phyloP scores from a whole-genome alignment of 176 grass and related monocot genomes.

The Saccharum spontaneum region DNA sequence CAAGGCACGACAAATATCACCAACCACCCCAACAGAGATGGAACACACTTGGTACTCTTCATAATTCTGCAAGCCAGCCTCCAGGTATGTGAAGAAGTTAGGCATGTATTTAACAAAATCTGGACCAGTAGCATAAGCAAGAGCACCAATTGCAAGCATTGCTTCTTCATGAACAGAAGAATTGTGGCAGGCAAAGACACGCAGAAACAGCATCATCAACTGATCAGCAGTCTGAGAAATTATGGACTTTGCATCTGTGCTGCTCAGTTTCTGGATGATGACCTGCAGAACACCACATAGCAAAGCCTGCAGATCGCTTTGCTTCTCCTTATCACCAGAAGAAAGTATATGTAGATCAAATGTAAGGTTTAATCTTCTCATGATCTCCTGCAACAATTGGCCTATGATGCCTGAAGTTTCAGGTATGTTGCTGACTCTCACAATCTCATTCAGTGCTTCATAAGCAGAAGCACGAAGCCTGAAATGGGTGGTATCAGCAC shows the following conservation, averaged over 20 bases:
- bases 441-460: slow-evolving; percentile 91
- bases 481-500: slow-evolving; percentile 59
- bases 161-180: slow-evolving; percentile 92
- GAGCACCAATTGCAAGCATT: slow-evolving; percentile 89
- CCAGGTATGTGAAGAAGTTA: slow-evolving; percentile 77
- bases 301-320: slow-evolving; percentile 82
- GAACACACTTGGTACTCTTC: slow-evolving; percentile 93
- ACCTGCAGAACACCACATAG: slow-evolving; percentile 87
- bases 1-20: slow-evolving; percentile 77
- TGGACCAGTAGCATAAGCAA: slow-evolving; percentile 84
- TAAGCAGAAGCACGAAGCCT: slow-evolving; percentile 82
- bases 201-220: slow-evolving; percentile 83
- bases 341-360: slow-evolving; percentile 73
- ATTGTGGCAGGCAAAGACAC: slow-evolving; percentile 74
- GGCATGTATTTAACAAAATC: slow-evolving; percentile 88
- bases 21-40: slow-evolving; percentile 86
- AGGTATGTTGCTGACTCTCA: slow-evolving; percentile 69
- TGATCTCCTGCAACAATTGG: slow-evolving; percentile 67
- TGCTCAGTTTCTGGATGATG: slow-evolving; percentile 85
- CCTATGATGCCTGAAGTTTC: slow-evolving; percentile 61
- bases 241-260: slow-evolving; percentile 63
- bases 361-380: slow-evolving; percentile 67
- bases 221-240: slow-evolving; percentile 73
- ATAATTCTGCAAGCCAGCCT: slow-evolving; percentile 81
- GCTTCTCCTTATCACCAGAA: slow-evolving; percentile 69